Evolutionary conservation across 768 basidiomycete species (phyloP).

Genomic region (Boletus tomentosulus): DNA sequence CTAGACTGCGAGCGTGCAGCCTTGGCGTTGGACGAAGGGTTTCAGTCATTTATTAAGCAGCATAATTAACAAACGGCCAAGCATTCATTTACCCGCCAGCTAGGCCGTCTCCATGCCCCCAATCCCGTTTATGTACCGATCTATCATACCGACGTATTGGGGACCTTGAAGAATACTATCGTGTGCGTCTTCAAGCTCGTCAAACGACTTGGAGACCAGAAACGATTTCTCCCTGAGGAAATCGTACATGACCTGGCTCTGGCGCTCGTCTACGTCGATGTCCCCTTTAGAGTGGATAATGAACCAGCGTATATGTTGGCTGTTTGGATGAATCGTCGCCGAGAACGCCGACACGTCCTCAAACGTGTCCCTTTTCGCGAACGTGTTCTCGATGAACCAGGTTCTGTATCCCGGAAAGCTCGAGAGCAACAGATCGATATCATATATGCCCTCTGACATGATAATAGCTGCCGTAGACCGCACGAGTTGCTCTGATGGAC

Average conservation of each 20-base stretch:
- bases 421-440: conserved; percentile 59
- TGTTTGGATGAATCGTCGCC: conserved; percentile 35
- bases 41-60: conserved; percentile 31
- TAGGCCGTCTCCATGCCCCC: conserved; percentile 1
- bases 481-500: conserved; percentile 42
- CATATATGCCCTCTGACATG: conserved; percentile 75
- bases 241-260: conserved; percentile 57
- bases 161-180: conserved; percentile 44
- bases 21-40: conserved; percentile 55
- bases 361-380: conserved; percentile 52
- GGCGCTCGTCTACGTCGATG: conserved; percentile 56
- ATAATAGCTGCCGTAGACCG: conserved; percentile 49
- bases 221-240: conserved; percentile 40
- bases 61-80: conserved; percentile 6
- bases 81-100: conserved; percentile 1
- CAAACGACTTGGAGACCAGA: conserved; percentile 34
- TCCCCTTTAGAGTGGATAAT: conserved; percentile 75
- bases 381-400: conserved; percentile 67
- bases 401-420: conserved; percentile 63
- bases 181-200: conserved; percentile 48
- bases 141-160: conserved; percentile 45
- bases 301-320: conserved; percentile 53
- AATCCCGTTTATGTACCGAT: conserved; percentile 34
- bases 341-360: conserved; percentile 41
- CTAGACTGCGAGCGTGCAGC: conserved; percentile 74